These are phyloP conservation scores for Ogataea ganodermae DNA, from an alignment of 805 yeast species.

Conservation along the genomic window DNA sequence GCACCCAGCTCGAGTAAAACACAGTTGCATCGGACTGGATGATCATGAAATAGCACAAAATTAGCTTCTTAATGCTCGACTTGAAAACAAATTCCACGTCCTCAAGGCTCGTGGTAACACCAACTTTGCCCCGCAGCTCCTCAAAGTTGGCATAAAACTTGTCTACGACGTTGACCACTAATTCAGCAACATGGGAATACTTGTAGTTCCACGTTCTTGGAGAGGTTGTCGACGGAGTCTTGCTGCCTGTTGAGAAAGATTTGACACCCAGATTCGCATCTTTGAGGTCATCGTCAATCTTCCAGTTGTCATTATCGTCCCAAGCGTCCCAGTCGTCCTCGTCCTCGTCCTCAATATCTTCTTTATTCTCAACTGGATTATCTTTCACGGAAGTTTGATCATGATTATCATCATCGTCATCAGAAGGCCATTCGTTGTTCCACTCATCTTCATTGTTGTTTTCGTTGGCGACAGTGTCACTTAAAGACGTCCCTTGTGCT, in stretches of 20 bases:
- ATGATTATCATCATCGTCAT: slow-evolving; percentile 19
- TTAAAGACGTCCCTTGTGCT: background rate
- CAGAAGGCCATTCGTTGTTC: slow-evolving; percentile 30
- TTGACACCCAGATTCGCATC: slow-evolving; percentile 20
- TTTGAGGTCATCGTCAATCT: slow-evolving; percentile 24
- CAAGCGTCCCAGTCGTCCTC: slow-evolving; percentile 33
- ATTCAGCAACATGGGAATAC: slow-evolving; percentile 21
- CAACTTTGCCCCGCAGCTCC: slow-evolving; percentile 16
- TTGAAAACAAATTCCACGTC: slow-evolving; percentile 29
- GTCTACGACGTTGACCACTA: slow-evolving; percentile 19
- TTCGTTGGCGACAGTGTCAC: background rate
- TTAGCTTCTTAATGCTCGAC: slow-evolving; percentile 29
- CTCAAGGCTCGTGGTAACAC: slow-evolving; percentile 14
- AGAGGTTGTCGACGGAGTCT: slow-evolving; percentile 11
- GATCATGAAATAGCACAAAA: slow-evolving; percentile 31
- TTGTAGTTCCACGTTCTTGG: slow-evolving; percentile 12
- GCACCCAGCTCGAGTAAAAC: slow-evolving; percentile 26
- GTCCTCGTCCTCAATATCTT: slow-evolving; percentile 3
- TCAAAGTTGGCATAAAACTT: slow-evolving; percentile 23
- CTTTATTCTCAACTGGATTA: slow-evolving; percentile 1
- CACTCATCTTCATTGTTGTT: slow-evolving; percentile 21
- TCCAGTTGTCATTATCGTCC: slow-evolving; percentile 35
- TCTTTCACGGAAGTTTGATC: background rate
- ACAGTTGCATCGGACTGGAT: slow-evolving; percentile 17
- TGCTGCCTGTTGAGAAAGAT: slow-evolving; percentile 23